These are phyloP conservation scores for Hyaloperonospora brassicae DNA, from an alignment of 352 stramenopile genomes.

Conservation along the genomic window DNA sequence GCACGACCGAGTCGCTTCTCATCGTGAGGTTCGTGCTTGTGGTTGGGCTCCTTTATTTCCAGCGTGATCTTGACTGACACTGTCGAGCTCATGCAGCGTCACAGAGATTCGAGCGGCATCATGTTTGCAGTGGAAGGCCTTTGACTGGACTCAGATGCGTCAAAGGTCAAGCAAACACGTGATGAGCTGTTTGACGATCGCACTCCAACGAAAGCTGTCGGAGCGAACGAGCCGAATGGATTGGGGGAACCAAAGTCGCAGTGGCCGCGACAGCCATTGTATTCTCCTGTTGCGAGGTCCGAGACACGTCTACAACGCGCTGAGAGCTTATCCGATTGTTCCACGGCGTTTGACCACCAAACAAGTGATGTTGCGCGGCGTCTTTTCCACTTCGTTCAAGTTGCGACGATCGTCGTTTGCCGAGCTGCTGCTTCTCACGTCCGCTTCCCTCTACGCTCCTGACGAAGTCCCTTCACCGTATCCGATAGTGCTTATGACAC, in stretches of 20 bases:
- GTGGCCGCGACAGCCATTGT: constrained; percentile 69
- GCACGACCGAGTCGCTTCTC: constrained; percentile 54
- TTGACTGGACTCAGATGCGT: constrained; percentile 70
- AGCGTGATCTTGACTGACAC: background rate
- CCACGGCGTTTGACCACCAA: constrained; percentile 77
- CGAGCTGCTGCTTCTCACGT: constrained; percentile 61
- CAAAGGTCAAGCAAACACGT: constrained; percentile 68
- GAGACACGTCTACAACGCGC: constrained; percentile 71
- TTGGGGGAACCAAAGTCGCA: constrained; percentile 79
- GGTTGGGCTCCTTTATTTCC: background rate
- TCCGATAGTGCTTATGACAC: constrained; percentile 22
- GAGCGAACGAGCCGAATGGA: constrained; percentile 73
- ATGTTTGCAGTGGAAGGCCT: constrained; percentile 69
- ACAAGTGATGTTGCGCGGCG: constrained; percentile 70
- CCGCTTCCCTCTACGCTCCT: constrained; percentile 78
- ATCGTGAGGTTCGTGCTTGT: constrained; percentile 46
- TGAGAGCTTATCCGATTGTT: constrained; percentile 70
- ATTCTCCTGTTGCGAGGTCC: constrained; percentile 82
- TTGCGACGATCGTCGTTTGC: constrained; percentile 80
- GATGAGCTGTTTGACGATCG: constrained; percentile 69
- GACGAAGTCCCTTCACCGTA: constrained; percentile 80
- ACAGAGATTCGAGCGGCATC: constrained; percentile 83
- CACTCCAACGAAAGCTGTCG: constrained; percentile 17
- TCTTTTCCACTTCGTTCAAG: constrained; percentile 69
- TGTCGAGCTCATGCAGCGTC: background rate